Base-by-base conservation (phyloP, 331 rosid species). In the Phaseolus coccineus region DNA sequence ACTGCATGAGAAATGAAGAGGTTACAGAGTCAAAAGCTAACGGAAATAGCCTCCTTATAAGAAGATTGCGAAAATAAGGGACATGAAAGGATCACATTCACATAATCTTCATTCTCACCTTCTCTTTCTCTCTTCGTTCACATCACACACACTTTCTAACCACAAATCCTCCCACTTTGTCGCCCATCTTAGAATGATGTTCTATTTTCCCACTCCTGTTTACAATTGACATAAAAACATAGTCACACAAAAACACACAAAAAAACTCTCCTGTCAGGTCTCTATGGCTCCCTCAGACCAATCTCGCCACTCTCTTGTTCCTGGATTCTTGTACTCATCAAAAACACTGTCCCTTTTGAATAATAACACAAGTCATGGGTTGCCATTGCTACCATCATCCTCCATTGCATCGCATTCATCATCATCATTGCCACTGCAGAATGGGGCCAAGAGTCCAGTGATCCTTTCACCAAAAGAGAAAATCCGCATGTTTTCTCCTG, bases 241-340 rank as follows among this genome's bases (percentile, higher is more conserved):
- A 63, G 50, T 63, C 31, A 61, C 33, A 56, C 24, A 27, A 44
- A 71, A 53, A 79, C 9, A 55, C 25, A 55, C 19, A 53, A 58
- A 28, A 48, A 39, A 10, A 4, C 2, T 8, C 44, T 39, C 2
- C 25, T 39, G 69, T 73, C 59, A 50, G 8, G 19, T 30, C 67
- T 8, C 64, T 56, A 88, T 88, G 92, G 90, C 88, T 71, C 81
- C 59, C 15, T 71, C 88, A 15, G 79, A 86, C 1, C 75, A 77
- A 13, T 61, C 82, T 76, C 78, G 78, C 10, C 55, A 62, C 7
- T 68, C 92, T 79, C 88, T 90, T 42, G 51, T 93, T 57, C 97
- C 97, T 10, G 84, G 74, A 63, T 91, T 83, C 82, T 81, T 93
- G 0, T 91, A 93, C 85, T 83, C 95, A 42, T 72, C 88, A 31